Percentiles rank a stretch among this genome's conserved stretches.
These are phyloP conservation scores for Xylogone sp. DNA, from an alignment of 2,329 filamentous ascomycete species.

Conservation along the genomic window DNA sequence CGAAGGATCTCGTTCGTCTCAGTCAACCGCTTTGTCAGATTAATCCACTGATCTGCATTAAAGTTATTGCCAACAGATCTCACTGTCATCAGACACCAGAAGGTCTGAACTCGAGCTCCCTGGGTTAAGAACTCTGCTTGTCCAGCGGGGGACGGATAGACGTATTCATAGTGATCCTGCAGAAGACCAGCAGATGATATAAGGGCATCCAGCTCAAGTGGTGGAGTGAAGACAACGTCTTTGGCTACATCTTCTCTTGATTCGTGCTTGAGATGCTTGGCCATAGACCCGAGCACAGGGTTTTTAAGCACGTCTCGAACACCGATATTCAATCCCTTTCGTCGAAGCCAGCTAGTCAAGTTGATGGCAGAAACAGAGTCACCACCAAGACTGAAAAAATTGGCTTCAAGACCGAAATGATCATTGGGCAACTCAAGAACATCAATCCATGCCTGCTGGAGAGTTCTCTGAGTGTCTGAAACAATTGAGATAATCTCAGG, in stretches of 20 bases:
- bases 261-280: constrained; percentile 3
- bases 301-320: constrained; percentile 1
- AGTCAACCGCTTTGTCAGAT: constrained; percentile 3
- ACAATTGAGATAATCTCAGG: too few relatives aligned
- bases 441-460: too few relatives aligned
- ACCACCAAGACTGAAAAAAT: constrained; percentile 33
- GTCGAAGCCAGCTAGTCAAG: background rate
- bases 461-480: too few relatives aligned
- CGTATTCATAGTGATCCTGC: constrained; percentile 8
- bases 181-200: background rate
- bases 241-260: background rate
- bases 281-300: constrained; percentile 1
- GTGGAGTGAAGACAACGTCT: constrained; percentile 1
- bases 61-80: constrained; percentile 1
- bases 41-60: constrained; percentile 5
- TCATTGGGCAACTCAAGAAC: too few relatives aligned
- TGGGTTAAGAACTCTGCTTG: constrained; percentile 16
- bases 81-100: constrained; percentile 12
- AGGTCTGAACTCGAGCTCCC: constrained; percentile 7
- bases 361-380: constrained; percentile 29
- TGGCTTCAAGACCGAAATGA: too few relatives aligned
- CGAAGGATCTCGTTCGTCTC: constrained; percentile 12
- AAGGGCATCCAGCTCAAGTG: background rate
- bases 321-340: background rate
- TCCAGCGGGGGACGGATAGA: constrained; percentile 14